Evolutionary conservation across 2,329 filamentous ascomycete species (phyloP).

Genomic region (Albophoma yamanashiensis): DNA sequence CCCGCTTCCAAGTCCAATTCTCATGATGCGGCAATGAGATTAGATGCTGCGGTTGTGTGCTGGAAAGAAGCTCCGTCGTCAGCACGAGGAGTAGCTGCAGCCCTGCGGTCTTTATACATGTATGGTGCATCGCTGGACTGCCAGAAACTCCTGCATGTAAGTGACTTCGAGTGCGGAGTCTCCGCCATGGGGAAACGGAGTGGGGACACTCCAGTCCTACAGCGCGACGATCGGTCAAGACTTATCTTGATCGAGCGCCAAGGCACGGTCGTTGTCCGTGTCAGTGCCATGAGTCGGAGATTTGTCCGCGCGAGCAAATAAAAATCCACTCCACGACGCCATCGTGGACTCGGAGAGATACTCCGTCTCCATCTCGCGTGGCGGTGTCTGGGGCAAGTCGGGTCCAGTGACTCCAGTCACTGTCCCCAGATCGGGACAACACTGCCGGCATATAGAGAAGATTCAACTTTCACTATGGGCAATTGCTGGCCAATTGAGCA

Average conservation of each 20-base stretch:
- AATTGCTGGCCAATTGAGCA: neutral
- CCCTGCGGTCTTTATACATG: neutral
- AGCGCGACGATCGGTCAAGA: neutral
- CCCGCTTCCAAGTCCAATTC: slow-evolving; percentile 8
- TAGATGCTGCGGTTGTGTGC: neutral
- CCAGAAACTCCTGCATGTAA: neutral
- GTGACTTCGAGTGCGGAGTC: neutral
- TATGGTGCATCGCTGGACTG: neutral
- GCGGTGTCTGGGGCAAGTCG: neutral
- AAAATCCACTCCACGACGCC: neutral
- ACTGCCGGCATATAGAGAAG: neutral
- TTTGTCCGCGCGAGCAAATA: neutral
- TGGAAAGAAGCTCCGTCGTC: neutral
- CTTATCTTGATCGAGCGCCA: neutral
- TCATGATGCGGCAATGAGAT: slow-evolving; percentile 5
- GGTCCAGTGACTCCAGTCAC: no score
- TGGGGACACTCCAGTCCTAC: neutral
- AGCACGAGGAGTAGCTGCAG: neutral
- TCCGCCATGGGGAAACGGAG: neutral
- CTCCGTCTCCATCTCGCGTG: neutral
- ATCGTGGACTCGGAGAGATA: neutral
- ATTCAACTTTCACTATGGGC: neutral
- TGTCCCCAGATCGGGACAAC: neutral
- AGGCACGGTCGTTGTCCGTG: neutral
- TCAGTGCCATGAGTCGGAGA: neutral